These are phyloP conservation scores for Phaseolus lunatus DNA, from an alignment of 306 rosid genomes.

Conservation along the genomic window DNA sequence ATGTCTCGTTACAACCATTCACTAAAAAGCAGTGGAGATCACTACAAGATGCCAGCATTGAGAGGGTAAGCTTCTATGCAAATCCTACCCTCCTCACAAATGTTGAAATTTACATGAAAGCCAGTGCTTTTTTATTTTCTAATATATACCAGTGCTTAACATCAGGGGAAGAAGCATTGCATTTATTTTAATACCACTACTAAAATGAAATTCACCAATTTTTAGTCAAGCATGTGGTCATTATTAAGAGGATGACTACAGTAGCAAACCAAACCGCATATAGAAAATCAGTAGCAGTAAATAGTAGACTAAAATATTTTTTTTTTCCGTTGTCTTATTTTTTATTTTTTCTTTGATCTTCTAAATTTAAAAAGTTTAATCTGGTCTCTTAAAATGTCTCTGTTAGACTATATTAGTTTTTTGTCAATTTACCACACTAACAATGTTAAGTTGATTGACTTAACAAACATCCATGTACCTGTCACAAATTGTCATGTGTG, in stretches of 20 bases:
- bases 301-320: not conserved
- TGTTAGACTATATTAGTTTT: not conserved
- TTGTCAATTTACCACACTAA: not conserved
- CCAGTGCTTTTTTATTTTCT: slow-evolving; percentile 11
- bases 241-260: not conserved
- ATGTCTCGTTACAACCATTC: slow-evolving; percentile 71
- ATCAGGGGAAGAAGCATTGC: not conserved
- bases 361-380: not conserved
- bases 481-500: not conserved
- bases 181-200: not conserved
- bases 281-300: slow-evolving; percentile 7
- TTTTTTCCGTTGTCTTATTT: not conserved
- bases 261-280: not conserved
- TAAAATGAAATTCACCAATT: slow-evolving; percentile 1
- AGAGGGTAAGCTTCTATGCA: slow-evolving; percentile 50
- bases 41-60: slow-evolving; percentile 65
- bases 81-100: not conserved
- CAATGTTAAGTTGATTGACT: not conserved
- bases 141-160: not conserved
- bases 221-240: not conserved
- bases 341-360: not conserved
- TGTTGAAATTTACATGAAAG: not conserved
- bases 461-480: not conserved
- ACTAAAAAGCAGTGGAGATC: slow-evolving; percentile 71
- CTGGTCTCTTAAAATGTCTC: not conserved